A percentile compares a stretch with the other conserved stretches of the same genome.
phyloP scores from a whole-genome alignment of 2,329 filamentous ascomycete genomes.

The Diaporthe longicolla region DNA sequence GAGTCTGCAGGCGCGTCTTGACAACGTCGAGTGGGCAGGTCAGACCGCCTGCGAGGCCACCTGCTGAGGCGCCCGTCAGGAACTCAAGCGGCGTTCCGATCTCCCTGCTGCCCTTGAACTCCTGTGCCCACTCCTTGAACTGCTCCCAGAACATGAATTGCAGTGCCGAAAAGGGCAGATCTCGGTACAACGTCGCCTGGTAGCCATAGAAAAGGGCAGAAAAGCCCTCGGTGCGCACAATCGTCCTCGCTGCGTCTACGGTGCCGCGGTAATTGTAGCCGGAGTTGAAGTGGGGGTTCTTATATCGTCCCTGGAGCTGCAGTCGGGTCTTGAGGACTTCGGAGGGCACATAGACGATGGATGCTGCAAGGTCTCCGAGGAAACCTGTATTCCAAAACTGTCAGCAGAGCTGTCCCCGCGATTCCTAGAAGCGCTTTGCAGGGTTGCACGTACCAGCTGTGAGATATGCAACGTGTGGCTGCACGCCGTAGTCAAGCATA shows the following conservation, averaged over 20 bases:
- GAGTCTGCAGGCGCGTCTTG: conserved; percentile 96
- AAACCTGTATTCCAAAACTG: conserved; percentile 73
- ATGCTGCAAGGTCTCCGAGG: conserved; percentile 91
- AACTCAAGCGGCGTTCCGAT: conserved; percentile 91
- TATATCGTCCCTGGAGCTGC: conserved; percentile 93
- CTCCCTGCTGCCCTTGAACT: conserved; percentile 83
- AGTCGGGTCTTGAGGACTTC: conserved; percentile 98
- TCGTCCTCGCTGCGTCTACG: conserved; percentile 86
- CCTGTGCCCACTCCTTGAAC: conserved; percentile 84
- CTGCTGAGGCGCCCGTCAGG: conserved; percentile 88
- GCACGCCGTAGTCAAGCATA: conserved; percentile 87
- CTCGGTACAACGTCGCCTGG: conserved; percentile 93
- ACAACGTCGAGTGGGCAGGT: conserved; percentile 98
- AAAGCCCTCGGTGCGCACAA: conserved; percentile 85
- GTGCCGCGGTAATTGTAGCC: conserved; percentile 97
- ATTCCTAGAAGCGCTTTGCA: not conserved
- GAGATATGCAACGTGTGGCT: conserved; percentile 88
- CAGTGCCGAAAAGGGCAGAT: conserved; percentile 94
- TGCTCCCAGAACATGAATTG: conserved; percentile 99
- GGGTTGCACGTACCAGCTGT: conserved; percentile 74
- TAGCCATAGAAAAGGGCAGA: conserved; percentile 95
- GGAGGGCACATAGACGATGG: conserved; percentile 93
- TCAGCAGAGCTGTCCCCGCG: not conserved
- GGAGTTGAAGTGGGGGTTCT: conserved; percentile 93
- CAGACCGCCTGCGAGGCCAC: conserved; percentile 92